phyloP scores from a whole-genome alignment of 2,329 filamentous ascomycete species.

The Escovopsis weberi region DNA sequence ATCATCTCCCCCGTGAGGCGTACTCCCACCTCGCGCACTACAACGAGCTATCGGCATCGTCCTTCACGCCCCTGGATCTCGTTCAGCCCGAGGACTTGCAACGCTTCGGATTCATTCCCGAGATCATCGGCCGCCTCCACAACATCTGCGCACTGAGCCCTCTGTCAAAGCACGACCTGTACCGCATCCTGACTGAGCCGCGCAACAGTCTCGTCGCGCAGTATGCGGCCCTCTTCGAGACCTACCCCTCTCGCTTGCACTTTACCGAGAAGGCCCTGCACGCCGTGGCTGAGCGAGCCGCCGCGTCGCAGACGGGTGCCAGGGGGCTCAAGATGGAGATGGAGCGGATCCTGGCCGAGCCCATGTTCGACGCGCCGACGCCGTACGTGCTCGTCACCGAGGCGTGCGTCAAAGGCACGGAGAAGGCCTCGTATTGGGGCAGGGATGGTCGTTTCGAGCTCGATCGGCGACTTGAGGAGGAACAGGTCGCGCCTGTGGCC shows the following conservation, averaged over 20 bases:
- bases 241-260: conserved; percentile 61
- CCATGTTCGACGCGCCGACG: conserved; percentile 69
- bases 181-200: conserved; percentile 84
- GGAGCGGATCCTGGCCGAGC: conserved; percentile 62
- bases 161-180: conserved; percentile 51
- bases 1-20: conserved; percentile 50
- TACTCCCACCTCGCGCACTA: conserved; percentile 45
- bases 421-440: conserved; percentile 48
- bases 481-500: conserved; percentile 27
- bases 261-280: conserved; percentile 75
- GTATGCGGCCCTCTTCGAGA: conserved; percentile 76
- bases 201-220: conserved; percentile 78
- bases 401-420: conserved; percentile 47
- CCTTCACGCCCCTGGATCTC: conserved; percentile 51
- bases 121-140: conserved; percentile 89
- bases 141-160: conserved; percentile 76
- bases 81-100: conserved; percentile 65
- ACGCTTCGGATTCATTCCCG: conserved; percentile 80
- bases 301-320: conserved; percentile 55
- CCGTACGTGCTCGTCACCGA: conserved; percentile 64
- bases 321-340: conserved; percentile 67
- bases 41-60: conserved; percentile 19
- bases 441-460: conserved; percentile 57
- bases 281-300: conserved; percentile 59
- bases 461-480: conserved; percentile 51